Evolutionary conservation across 345 rosid species (phyloP).

Genomic region (Brassica carinata): DNA sequence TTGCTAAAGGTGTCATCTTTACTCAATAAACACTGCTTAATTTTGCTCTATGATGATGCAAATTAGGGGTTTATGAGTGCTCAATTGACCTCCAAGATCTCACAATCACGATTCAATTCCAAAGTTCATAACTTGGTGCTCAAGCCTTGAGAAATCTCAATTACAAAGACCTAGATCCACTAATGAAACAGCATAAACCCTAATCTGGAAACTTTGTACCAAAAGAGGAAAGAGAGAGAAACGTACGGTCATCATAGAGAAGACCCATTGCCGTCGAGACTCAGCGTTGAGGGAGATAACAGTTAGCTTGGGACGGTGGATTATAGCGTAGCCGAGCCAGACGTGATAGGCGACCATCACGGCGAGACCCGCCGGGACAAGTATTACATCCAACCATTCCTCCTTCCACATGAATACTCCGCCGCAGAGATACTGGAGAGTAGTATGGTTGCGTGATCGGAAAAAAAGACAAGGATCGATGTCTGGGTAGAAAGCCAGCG

Average conservation of each 20-base stretch:
- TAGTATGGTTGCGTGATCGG: background rate
- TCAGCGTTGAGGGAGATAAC: conserved; percentile 77
- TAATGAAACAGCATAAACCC: background rate
- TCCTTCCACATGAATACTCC: conserved; percentile 40
- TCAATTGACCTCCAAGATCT: background rate
- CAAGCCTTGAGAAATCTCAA: background rate
- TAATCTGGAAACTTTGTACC: background rate
- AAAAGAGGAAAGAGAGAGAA: background rate
- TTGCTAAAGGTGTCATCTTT: background rate
- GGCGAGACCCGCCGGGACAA: conserved; percentile 47
- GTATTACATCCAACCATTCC: conserved; percentile 40
- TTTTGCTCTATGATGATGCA: background rate
- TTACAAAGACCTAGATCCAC: background rate
- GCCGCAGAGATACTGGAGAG: background rate
- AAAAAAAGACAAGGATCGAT: background rate
- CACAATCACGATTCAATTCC: background rate
- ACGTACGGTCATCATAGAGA: conserved; percentile 70
- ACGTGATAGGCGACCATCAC: conserved; percentile 46
- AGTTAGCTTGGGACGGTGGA: conserved; percentile 39
- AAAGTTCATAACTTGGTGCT: background rate
- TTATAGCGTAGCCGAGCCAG: conserved; percentile 50
- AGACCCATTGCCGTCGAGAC: conserved; percentile 84
- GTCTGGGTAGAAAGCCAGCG: background rate
- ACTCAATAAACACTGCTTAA: conserved; percentile 1
- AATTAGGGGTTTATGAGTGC: background rate